Evolutionary conservation across 2,329 filamentous ascomycete genomes (phyloP).

Genomic region (Emericellopsis cladophorae): DNA sequence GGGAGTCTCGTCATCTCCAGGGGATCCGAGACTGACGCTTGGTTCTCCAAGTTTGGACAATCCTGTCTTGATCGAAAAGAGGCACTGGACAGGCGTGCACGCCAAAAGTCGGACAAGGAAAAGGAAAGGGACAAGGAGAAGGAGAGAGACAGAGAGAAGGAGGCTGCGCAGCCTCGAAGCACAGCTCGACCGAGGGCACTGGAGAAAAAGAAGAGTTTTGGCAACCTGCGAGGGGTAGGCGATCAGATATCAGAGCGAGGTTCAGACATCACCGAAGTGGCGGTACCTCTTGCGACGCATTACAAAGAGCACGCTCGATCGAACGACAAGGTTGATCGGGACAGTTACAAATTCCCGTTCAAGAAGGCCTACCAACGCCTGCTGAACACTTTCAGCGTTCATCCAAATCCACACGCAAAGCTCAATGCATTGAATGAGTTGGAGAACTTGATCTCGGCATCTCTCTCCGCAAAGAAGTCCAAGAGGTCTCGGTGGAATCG

Average conservation of each 20-base stretch:
- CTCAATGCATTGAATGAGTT: constrained; percentile 74
- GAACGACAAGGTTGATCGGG: constrained; percentile 1
- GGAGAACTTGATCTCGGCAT: constrained; percentile 68
- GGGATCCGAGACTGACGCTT: constrained; percentile 85
- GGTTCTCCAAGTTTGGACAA: constrained; percentile 62
- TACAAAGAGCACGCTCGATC: background rate
- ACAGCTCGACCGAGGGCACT: constrained; percentile 36
- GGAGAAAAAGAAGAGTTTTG: constrained; percentile 57
- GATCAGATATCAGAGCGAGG: constrained; percentile 22
- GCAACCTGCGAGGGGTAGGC: constrained; percentile 43
- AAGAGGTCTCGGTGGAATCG: constrained; percentile 21
- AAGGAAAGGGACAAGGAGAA: constrained; percentile 24
- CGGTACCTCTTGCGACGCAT: background rate
- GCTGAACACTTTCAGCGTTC: constrained; percentile 75
- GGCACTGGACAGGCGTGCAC: constrained; percentile 33
- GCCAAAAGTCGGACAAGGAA: constrained; percentile 21
- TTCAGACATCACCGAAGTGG: constrained; percentile 19
- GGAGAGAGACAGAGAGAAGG: constrained; percentile 24
- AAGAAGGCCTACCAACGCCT: constrained; percentile 67
- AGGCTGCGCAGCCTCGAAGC: constrained; percentile 26
- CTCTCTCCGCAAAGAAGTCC: constrained; percentile 30
- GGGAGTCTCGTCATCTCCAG: constrained; percentile 75
- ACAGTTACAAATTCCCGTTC: constrained; percentile 57
- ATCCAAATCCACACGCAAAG: constrained; percentile 79
- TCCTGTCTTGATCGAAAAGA: constrained; percentile 52